Conservation (phyloP, 2,329 filamentous ascomycete species). For the Colletotrichum horii region DNA sequence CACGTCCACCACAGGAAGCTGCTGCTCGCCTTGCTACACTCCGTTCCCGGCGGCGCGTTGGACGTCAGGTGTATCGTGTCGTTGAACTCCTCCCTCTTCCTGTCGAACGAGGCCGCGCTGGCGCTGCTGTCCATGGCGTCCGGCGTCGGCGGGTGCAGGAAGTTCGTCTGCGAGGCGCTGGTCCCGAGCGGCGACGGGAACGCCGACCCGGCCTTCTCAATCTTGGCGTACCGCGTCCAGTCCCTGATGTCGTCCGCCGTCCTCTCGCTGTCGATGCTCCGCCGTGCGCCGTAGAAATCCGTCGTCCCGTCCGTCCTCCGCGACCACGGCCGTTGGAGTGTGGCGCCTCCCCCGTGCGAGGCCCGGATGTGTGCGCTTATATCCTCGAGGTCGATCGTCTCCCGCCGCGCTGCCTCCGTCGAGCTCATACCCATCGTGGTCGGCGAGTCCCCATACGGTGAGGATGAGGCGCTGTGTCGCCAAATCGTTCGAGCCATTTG, state of each 20-base stretch:
- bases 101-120: neutral
- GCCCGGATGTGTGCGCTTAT: neutral
- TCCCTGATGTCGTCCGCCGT: neutral
- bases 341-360: neutral
- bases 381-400: constrained; percentile 5
- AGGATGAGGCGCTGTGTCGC: neutral
- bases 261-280: neutral
- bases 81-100: neutral
- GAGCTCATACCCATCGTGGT: neutral
- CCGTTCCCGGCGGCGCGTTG: neutral
- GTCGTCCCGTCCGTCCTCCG: neutral
- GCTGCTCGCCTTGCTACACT: neutral
- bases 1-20: constrained; percentile 17
- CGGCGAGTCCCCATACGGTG: neutral
- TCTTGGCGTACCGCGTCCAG: neutral
- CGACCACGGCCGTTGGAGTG: neutral
- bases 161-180: neutral
- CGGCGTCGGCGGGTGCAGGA: constrained; percentile 6
- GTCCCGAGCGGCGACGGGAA: neutral
- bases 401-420: neutral
- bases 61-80: constrained; percentile 1
- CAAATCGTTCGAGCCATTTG: neutral
- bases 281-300: neutral
- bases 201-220: neutral
- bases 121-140: neutral